Evolutionary conservation across 306 rosid genomes (phyloP), one percentile per base, ranked within the genome.

Genomic region (Prunus fruticosa): DNA sequence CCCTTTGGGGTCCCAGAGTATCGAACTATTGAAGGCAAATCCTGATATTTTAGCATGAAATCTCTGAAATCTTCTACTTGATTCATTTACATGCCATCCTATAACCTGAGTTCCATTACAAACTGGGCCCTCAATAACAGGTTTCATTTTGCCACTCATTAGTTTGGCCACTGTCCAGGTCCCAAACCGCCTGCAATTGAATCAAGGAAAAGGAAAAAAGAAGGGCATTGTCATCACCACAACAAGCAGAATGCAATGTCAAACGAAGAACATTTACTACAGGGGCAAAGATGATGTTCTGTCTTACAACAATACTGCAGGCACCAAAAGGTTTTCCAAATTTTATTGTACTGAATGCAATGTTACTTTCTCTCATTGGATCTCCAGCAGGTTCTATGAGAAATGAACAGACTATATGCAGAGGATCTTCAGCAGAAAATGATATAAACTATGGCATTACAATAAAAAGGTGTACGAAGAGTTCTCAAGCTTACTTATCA

Each of bases 21-120:
- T 86, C 11, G 98, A 87, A 80, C 97, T 94, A 78, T 90, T 92
- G 80, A 94, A 94, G 78, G 98, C 97, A 81, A 95, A 92, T 62
- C 98, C 97, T 5, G 92, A 71, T 75, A 95, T 67, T 25, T 86
- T 91, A 85, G 95, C 84, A 80, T 88, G 89, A 79, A 94, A 94
- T 76, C 97, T 86, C 68, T 67, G 82, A 61, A 76, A 77, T 69
- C 82, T 86, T 73, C 56, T 43, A 71, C 77, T 65, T 72, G 89
- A 73, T 64, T 88, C 96, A 80, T 73, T 73, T 52, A 75, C 32
- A 67, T 92, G 94, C 98, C 98, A 95, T 72, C 98, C 98, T 51
- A 88, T 85, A 50, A 95, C 96, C 87, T 62, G 85, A 69, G 80
- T 86, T 79, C 91, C 98, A 82, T 92, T 87, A 82, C 98, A 95